Evolutionary conservation across 148 eudicot genomes (phyloP), one percentile per base, ranked within the genome.

Genomic region (Rhododendron ovatum): DNA sequence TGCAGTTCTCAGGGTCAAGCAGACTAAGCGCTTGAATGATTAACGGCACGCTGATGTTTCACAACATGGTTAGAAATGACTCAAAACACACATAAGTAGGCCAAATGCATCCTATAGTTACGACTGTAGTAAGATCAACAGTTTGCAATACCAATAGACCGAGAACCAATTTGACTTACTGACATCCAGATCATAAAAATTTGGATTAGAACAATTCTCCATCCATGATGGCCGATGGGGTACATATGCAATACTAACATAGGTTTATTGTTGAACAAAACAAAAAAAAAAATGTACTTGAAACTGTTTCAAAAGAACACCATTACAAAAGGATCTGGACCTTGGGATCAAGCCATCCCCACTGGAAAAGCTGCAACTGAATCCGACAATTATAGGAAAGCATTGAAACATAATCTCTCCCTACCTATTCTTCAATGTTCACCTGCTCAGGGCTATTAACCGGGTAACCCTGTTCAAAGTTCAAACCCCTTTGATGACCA

Each of bases 351-450:
- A 50, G 81, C 39, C 73, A 82, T 85, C 84, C 94, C 92, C 91
- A 89, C 15, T 89, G 89, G 82, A 87, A 69, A 76, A 84, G 89
- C 84, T 88, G 93, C 85, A 67, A 82, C 88, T 92, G 92, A 85
- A 88, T 20, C 88, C 89, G 88, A 57, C 93, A 92, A 73, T 91
- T 89, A 59, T 88, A 88, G 39, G 89, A 48, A 39, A 92, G 83
- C 41, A 88, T 84, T 0, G 83, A 75, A 28, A 85, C 84, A 78
- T 87, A 87, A 1, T 92, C 92, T 50, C 78, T 69, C 86, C 88
- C 92, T 12, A 92, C 80, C 51, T 85, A 39, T 35, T 73, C 59
- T 78, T 92, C 92, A 61, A 89, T 85, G 4, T 41, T 67, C 74
- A 71, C 84, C 30, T 30, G 30, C 30, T 30, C 30, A 30, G 30